Conservation (phyloP, 345 rosid species). For the Brassica juncea region DNA sequence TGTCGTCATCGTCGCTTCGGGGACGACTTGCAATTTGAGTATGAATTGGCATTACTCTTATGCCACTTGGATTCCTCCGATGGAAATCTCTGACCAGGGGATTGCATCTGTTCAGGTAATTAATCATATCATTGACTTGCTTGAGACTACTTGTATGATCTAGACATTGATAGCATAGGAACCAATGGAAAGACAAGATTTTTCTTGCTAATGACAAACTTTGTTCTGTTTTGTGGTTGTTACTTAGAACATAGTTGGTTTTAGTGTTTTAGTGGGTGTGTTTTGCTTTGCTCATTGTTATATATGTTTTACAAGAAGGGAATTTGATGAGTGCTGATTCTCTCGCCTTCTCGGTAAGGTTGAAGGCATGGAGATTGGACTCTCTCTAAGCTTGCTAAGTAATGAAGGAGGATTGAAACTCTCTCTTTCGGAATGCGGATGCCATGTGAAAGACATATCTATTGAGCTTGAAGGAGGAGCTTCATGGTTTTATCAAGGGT, state of each 20-base stretch:
- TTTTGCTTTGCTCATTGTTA: slow-evolving; percentile 30
- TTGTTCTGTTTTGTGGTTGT: too few species aligned
- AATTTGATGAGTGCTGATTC: slow-evolving; percentile 53
- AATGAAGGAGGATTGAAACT: slow-evolving; percentile 71
- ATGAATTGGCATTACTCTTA: slow-evolving; percentile 85
- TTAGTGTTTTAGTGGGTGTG: slow-evolving; percentile 17
- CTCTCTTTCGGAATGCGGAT: slow-evolving; percentile 72
- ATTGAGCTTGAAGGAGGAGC: slow-evolving; percentile 90
- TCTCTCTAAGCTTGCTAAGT: slow-evolving; percentile 78
- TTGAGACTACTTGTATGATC: too few species aligned
- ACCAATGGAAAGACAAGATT: too few species aligned
- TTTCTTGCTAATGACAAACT: too few species aligned
- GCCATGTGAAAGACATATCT: slow-evolving; percentile 68
- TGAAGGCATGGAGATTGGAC: slow-evolving; percentile 96
- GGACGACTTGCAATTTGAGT: slow-evolving; percentile 81
- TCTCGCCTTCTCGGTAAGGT: slow-evolving; percentile 70
- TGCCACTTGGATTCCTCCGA: slow-evolving; percentile 68
- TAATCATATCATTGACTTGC: not conserved
- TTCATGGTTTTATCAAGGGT: slow-evolving; percentile 99
- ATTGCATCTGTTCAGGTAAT: slow-evolving; percentile 84
- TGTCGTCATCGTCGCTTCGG: slow-evolving; percentile 71
- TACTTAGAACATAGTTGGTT: not conserved
- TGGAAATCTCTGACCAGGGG: slow-evolving; percentile 73
- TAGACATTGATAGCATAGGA: too few species aligned
- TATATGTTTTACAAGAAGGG: slow-evolving; percentile 45